Percentiles rank a stretch among this genome's conserved stretches.
phyloP scores from a whole-genome alignment of 768 basidiomycete species.

The Russula griseocarnosa region DNA sequence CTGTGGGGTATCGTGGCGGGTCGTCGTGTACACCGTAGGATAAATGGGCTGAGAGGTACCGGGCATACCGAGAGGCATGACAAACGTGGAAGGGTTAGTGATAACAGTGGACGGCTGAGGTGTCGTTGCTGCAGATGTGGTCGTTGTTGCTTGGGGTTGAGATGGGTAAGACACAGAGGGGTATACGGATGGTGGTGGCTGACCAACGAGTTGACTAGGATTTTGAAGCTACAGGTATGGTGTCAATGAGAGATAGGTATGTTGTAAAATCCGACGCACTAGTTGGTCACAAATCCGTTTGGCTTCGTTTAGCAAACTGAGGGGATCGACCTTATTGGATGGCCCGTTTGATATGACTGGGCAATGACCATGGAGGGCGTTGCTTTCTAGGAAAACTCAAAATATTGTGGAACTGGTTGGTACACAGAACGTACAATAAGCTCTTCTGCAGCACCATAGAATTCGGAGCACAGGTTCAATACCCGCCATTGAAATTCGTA shows the following conservation, averaged over 20 bases:
- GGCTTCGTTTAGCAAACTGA: slow-evolving; percentile 70
- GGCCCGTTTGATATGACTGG: slow-evolving; percentile 75
- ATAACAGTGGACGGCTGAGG: slow-evolving; percentile 49
- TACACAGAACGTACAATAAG: slow-evolving; percentile 56
- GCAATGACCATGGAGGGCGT: slow-evolving; percentile 69
- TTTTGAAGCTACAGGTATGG: slow-evolving; percentile 55
- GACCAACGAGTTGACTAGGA: slow-evolving; percentile 62
- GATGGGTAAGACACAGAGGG: slow-evolving; percentile 35
- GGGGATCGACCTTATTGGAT: slow-evolving; percentile 63
- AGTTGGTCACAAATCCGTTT: slow-evolving; percentile 75
- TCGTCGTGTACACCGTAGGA: slow-evolving; percentile 37
- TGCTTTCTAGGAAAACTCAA: slow-evolving; percentile 39
- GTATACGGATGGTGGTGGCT: slow-evolving; percentile 60
- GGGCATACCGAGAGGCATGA: slow-evolving; percentile 54
- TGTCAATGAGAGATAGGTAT: slow-evolving; percentile 19
- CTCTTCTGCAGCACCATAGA: slow-evolving; percentile 82
- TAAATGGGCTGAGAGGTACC: slow-evolving; percentile 43
- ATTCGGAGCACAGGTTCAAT: slow-evolving; percentile 76
- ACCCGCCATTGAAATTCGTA: slow-evolving; percentile 87
- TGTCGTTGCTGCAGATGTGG: slow-evolving; percentile 35
- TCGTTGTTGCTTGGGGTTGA: slow-evolving; percentile 31
- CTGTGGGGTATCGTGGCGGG: slow-evolving; percentile 51
- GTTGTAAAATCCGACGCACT: slow-evolving; percentile 39
- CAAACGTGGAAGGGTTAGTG: slow-evolving; percentile 68
- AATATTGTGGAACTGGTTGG: slow-evolving; percentile 18